Evolutionary conservation across 2,329 filamentous ascomycete species (phyloP).

Genomic region (Penicillium freii): DNA sequence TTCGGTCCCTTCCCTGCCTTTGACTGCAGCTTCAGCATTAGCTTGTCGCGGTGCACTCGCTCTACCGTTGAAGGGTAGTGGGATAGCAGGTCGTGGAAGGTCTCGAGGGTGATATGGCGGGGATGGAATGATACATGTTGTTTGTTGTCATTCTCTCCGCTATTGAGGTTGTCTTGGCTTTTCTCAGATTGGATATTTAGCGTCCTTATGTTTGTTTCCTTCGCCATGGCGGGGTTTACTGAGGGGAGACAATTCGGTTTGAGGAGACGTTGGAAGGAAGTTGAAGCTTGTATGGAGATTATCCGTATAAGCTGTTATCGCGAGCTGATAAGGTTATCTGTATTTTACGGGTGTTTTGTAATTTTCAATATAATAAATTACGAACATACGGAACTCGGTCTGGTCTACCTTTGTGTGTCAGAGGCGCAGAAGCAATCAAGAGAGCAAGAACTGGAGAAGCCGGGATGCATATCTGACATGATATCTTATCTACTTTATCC

Average conservation of each 20-base stretch:
- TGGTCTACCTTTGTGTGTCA: no score
- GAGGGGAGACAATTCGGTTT: background rate
- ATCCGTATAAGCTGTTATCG: background rate
- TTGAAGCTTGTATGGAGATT: background rate
- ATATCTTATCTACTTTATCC: no score
- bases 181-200: background rate
- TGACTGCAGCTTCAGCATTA: conserved; percentile 17
- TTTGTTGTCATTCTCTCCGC: background rate
- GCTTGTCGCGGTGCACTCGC: conserved; percentile 26
- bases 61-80: conserved; percentile 29
- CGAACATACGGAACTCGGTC: no score
- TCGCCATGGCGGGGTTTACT: background rate
- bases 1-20: conserved; percentile 18
- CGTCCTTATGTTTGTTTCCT: background rate
- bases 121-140: conserved; percentile 23
- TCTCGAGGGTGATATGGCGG: conserved; percentile 23
- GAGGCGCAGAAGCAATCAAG: no score
- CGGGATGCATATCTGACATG: no score
- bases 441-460: no score
- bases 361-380: background rate
- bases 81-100: conserved; percentile 28
- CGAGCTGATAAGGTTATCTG: background rate
- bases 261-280: background rate
- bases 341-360: background rate
- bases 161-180: background rate